Evolutionary conservation across 768 basidiomycete genomes (phyloP).

Genomic region (Tylopilus sp.): DNA sequence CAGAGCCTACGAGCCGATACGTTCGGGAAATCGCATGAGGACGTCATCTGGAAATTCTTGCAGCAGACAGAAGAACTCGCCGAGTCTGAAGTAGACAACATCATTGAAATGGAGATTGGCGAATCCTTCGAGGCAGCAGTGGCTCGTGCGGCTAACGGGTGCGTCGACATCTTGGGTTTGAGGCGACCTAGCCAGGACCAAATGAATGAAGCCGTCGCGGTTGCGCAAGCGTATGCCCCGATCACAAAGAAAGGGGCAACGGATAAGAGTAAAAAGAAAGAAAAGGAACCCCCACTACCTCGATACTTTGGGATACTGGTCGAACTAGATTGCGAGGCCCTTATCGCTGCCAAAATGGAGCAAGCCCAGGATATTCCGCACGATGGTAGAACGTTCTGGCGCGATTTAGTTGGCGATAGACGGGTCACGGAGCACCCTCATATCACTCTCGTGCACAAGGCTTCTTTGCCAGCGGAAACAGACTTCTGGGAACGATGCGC

Average conservation of each 20-base stretch:
- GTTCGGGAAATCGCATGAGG: slow-evolving; percentile 59
- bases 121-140: slow-evolving; percentile 56
- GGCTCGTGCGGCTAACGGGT: slow-evolving; percentile 53
- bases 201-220: slow-evolving; percentile 45
- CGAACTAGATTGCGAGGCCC: slow-evolving; percentile 58
- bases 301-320: slow-evolving; percentile 80
- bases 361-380: slow-evolving; percentile 29
- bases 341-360: slow-evolving; percentile 45
- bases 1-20: slow-evolving; percentile 69
- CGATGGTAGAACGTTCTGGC: slow-evolving; percentile 45
- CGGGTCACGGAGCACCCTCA: slow-evolving; percentile 68
- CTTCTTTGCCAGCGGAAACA: slow-evolving; percentile 34
- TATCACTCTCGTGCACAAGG: slow-evolving; percentile 80
- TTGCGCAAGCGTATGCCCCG: slow-evolving; percentile 41
- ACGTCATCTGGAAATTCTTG: slow-evolving; percentile 81
- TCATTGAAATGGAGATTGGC: slow-evolving; percentile 63
- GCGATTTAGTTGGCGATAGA: slow-evolving; percentile 37
- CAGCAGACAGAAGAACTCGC: slow-evolving; percentile 57
- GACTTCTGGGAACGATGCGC: slow-evolving; percentile 43
- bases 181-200: slow-evolving; percentile 50
- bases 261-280: slow-evolving; percentile 25
- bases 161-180: slow-evolving; percentile 53
- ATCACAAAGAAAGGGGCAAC: slow-evolving; percentile 7
- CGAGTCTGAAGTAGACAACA: slow-evolving; percentile 59
- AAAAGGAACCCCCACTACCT: slow-evolving; percentile 27